Evolutionary conservation across 495 filamentous ascomycete genomes (phyloP).

Genomic region (Hypomontagnella submonticulosa): DNA sequence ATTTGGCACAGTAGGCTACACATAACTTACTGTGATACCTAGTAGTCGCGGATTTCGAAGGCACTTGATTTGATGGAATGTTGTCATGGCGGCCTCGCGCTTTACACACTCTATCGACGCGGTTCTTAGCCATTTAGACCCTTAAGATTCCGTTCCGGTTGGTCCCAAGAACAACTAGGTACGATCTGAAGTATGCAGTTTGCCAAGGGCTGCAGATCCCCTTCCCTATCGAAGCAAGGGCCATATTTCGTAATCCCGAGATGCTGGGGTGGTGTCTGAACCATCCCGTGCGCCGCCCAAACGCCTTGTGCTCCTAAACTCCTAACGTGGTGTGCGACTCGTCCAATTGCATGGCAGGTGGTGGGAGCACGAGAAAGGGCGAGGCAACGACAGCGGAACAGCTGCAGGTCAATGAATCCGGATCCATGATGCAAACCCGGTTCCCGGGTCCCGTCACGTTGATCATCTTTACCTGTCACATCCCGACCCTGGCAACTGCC

Average conservation of each 20-base stretch:
- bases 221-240: conserved; percentile 41
- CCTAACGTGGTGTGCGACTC: conserved; percentile 36
- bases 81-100: background rate
- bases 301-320: conserved; percentile 31
- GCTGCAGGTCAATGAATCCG: conserved; percentile 46
- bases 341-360: conserved; percentile 31
- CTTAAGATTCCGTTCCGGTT: conserved; percentile 32
- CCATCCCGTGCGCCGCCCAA: conserved; percentile 43
- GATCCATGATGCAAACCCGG: conserved; percentile 42
- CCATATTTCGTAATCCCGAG: conserved; percentile 43
- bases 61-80: conserved; percentile 9
- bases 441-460: conserved; percentile 40
- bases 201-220: conserved; percentile 41
- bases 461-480: conserved; percentile 41
- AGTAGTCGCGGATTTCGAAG: conserved; percentile 5
- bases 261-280: conserved; percentile 42
- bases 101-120: background rate
- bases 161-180: conserved; percentile 38
- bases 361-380: conserved; percentile 32
- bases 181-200: conserved; percentile 44
- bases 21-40: conserved; percentile 1
- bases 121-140: conserved; percentile 21
- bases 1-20: conserved; percentile 10
- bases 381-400: conserved; percentile 45
- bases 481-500: conserved; percentile 35